These are phyloP conservation scores for Chamaenerion angustifolium DNA, from an alignment of 345 rosid genomes.

Conservation along the genomic window DNA sequence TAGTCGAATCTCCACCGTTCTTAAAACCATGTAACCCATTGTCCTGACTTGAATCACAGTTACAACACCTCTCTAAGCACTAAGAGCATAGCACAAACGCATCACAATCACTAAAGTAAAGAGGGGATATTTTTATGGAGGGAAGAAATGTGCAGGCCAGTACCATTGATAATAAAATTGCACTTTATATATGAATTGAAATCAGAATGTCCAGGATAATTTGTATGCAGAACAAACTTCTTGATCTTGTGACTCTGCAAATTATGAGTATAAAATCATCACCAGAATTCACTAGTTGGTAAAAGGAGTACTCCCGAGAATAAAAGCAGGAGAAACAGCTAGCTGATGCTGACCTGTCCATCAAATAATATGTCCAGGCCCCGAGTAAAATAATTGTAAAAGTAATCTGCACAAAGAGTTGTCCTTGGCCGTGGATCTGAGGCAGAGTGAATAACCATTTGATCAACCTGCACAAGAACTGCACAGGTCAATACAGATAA, in stretches of 20 bases:
- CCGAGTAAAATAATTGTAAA: slow-evolving; percentile 88
- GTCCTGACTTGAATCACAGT: too few species aligned
- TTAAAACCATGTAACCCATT: too few species aligned
- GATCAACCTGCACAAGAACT: slow-evolving; percentile 56
- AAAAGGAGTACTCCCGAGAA: too few species aligned
- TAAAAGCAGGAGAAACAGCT: too few species aligned
- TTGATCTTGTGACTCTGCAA: slow-evolving; percentile 81
- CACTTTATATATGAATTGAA: slow-evolving; percentile 92
- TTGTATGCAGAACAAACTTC: slow-evolving; percentile 90
- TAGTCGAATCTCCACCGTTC: too few species aligned
- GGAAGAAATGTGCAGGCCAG: too few species aligned
- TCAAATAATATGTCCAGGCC: slow-evolving; percentile 93
- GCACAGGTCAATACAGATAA: not conserved
- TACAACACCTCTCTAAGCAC: too few species aligned
- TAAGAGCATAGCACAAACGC: too few species aligned
- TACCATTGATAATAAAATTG: slow-evolving; percentile 68
- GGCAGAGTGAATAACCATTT: slow-evolving; percentile 95
- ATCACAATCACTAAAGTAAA: too few species aligned
- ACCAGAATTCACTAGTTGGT: not conserved
- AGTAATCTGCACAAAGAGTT: slow-evolving; percentile 87
- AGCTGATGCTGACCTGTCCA: slow-evolving; percentile 47
- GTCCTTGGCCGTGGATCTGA: slow-evolving; percentile 74
- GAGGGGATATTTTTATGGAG: too few species aligned
- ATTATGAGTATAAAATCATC: slow-evolving; percentile 6
- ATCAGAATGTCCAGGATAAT: slow-evolving; percentile 98